A percentile compares a stretch with the other conserved stretches of the same genome.
These are phyloP conservation scores for Ormosia emarginata DNA, from an alignment of 306 rosid genomes.

Conservation along the genomic window DNA sequence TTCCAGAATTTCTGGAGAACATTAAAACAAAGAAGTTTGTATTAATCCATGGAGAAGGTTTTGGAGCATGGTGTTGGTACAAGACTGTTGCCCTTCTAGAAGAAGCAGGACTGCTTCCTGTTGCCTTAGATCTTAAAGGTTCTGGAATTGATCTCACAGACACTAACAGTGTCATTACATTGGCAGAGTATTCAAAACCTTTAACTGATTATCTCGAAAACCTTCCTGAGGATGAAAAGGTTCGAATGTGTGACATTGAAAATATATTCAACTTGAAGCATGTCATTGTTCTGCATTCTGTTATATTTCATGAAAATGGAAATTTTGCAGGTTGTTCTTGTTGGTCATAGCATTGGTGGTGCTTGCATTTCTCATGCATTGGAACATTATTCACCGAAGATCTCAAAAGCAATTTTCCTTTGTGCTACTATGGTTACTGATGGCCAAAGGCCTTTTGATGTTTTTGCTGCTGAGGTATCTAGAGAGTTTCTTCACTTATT, in stretches of 20 bases:
- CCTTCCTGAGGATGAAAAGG: constrained; percentile 90
- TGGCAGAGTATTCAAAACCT: constrained; percentile 86
- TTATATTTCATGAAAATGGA: constrained; percentile 22
- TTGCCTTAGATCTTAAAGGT: constrained; percentile 79
- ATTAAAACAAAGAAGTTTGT: constrained; percentile 62
- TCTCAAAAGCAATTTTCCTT: constrained; percentile 81
- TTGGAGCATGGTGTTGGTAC: constrained; percentile 99
- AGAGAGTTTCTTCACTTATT: constrained; percentile 3
- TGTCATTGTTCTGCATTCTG: not conserved
- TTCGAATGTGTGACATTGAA: constrained; percentile 21
- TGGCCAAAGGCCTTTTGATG: constrained; percentile 92
- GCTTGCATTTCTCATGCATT: constrained; percentile 90
- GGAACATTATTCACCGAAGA: constrained; percentile 77
- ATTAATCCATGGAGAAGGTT: constrained; percentile 90
- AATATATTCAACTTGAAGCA: not conserved
- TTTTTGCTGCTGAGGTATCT: constrained; percentile 74
- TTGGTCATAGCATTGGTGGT: constrained; percentile 97
- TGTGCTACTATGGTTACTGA: constrained; percentile 93
- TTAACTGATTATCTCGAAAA: constrained; percentile 66
- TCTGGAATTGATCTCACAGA: constrained; percentile 94
- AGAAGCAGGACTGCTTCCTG: constrained; percentile 76
- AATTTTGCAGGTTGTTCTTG: constrained; percentile 70
- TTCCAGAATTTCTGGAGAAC: constrained; percentile 55
- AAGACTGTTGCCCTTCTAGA: constrained; percentile 81
- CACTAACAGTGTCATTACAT: constrained; percentile 51